A percentile compares a stretch with the other conserved stretches of the same genome.
Conservation (phyloP, 208 protist genomes). For the Trichomonas tenax region DNA sequence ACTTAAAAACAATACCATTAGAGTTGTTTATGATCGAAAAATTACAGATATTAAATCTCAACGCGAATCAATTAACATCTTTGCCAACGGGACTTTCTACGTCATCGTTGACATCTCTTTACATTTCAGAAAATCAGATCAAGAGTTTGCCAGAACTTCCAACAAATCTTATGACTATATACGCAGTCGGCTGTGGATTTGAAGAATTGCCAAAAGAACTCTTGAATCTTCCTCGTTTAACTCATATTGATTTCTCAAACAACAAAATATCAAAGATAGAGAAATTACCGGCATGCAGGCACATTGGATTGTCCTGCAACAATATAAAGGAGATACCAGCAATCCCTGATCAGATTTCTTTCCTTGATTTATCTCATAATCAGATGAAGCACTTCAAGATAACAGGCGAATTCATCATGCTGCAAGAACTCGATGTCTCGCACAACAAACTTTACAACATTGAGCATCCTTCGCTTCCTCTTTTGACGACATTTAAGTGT, state of each 20-base stretch:
- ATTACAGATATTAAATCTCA: not conserved
- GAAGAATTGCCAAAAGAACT: not conserved
- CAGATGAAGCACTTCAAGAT: not conserved
- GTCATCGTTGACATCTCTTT: not conserved
- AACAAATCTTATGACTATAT: not conserved
- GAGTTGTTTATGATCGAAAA: not conserved
- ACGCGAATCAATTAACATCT: not conserved
- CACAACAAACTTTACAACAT: not conserved
- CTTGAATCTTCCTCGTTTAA: not conserved
- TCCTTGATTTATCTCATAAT: not conserved
- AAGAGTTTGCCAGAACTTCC: not conserved
- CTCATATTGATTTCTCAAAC: not conserved
- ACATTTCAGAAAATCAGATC: not conserved
- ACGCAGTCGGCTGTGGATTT: not conserved
- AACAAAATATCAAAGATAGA: not conserved
- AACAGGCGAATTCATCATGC: not conserved
- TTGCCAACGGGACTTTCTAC: not conserved
- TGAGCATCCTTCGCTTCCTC: not conserved
- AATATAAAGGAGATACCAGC: not conserved
- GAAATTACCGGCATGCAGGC: not conserved
- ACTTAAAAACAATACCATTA: not conserved
- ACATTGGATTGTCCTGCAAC: not conserved
- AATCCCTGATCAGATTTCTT: not conserved
- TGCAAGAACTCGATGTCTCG: not conserved
- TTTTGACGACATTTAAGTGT: not conserved